Percentiles rank a stretch among this genome's conserved stretches.
phyloP scores from a whole-genome alignment of 2,329 filamentous ascomycete species.

The Leptographium lundbergii region DNA sequence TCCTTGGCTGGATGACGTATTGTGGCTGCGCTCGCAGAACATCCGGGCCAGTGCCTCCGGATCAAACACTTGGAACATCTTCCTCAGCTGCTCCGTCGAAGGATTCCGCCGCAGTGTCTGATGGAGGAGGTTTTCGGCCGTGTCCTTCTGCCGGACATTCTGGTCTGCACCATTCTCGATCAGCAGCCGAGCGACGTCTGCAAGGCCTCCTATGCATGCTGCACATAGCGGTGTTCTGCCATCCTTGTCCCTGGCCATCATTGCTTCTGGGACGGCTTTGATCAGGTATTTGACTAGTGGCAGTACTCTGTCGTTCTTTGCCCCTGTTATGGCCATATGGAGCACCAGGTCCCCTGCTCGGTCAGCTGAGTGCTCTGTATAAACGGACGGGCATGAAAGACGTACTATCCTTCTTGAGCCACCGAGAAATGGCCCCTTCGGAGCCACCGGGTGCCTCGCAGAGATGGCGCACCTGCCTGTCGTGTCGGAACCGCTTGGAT shows the following conservation, averaged over 20 bases:
- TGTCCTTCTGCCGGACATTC: conserved; percentile 39
- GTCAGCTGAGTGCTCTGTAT: neutral
- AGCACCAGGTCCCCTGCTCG: conserved; percentile 44
- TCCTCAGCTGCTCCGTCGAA: conserved; percentile 22
- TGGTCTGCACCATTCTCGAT: conserved; percentile 59
- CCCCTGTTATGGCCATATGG: conserved; percentile 48
- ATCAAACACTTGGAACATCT: conserved; percentile 46
- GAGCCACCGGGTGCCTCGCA: conserved; percentile 48
- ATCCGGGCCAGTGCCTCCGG: conserved; percentile 41
- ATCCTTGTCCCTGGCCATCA: conserved; percentile 47
- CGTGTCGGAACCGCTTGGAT: conserved; percentile 44
- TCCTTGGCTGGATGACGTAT: conserved; percentile 29
- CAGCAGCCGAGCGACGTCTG: conserved; percentile 45
- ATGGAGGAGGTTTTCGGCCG: conserved; percentile 58
- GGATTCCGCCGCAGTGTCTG: conserved; percentile 27
- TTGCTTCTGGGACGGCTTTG: conserved; percentile 42
- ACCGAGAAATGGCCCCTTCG: conserved; percentile 47
- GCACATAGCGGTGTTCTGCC: conserved; percentile 57
- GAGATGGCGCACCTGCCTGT: conserved; percentile 50
- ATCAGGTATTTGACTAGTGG: conserved; percentile 54
- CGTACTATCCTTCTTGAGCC: conserved; percentile 49
- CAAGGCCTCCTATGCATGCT: conserved; percentile 44
- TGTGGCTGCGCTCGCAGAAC: conserved; percentile 43
- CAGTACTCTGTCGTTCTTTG: conserved; percentile 26
- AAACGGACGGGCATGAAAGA: conserved; percentile 6